These are phyloP conservation scores for Macrocybe gigantea DNA, from an alignment of 768 basidiomycete species.

Conservation along the genomic window DNA sequence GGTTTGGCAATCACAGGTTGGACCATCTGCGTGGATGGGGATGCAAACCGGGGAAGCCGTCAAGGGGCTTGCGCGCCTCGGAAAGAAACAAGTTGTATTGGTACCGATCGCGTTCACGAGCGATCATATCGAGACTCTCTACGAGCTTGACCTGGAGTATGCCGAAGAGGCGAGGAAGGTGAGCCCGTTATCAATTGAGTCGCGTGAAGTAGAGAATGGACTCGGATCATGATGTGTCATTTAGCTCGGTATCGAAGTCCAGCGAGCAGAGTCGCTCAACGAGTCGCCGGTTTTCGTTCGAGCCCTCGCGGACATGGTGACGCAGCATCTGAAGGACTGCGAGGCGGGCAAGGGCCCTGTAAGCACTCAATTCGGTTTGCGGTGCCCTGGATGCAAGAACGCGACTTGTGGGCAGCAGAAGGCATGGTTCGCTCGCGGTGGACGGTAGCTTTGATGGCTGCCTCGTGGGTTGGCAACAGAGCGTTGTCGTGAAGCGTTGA, in stretches of 20 bases:
- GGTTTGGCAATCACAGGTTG: conserved; percentile 98
- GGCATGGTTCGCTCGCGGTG: conserved; percentile 82
- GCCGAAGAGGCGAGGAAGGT: conserved; percentile 88
- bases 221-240: conserved; percentile 7
- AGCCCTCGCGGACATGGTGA: conserved; percentile 87
- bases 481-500: neutral
- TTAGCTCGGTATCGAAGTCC: conserved; percentile 86
- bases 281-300: conserved; percentile 94
- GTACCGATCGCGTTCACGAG: conserved; percentile 98
- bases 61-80: conserved; percentile 76
- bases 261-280: conserved; percentile 88
- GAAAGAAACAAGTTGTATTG: conserved; percentile 71
- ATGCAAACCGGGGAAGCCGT: conserved; percentile 91
- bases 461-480: neutral
- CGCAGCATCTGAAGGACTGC: conserved; percentile 69
- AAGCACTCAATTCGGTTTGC: conserved; percentile 74
- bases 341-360: conserved; percentile 54
- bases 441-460: conserved; percentile 28
- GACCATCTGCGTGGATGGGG: conserved; percentile 97
- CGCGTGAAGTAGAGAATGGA: neutral
- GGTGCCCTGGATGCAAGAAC: conserved; percentile 94
- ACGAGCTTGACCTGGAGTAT: conserved; percentile 94
- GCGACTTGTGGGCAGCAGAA: conserved; percentile 84
- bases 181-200: conserved; percentile 18
- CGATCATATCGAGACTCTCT: conserved; percentile 98